Conservation (phyloP, 83 land plant genomes). For the Diphasiastrum complanatum region DNA sequence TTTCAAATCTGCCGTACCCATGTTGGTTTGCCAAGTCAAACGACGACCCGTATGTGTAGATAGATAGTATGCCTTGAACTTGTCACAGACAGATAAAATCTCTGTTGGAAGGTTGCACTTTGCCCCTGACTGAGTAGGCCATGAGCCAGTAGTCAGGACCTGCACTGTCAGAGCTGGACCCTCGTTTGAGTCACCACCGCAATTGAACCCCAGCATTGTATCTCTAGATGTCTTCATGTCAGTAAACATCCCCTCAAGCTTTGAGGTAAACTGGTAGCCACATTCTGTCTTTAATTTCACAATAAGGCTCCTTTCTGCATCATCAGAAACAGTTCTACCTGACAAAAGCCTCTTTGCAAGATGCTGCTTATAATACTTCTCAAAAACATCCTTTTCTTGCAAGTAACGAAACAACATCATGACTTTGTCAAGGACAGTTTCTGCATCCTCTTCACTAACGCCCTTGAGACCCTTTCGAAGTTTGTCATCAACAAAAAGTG, state of each 20-base stretch:
- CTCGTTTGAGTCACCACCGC: conserved; percentile 48
- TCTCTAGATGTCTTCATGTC: conserved; percentile 98
- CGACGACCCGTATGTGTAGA: conserved; percentile 93
- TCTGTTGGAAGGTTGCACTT: conserved; percentile 87
- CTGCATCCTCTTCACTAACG: conserved; percentile 91
- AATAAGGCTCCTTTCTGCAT: conserved; percentile 91
- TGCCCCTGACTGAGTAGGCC: conserved; percentile 91
- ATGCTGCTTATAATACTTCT: conserved; percentile 94
- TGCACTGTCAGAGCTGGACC: conserved; percentile 77
- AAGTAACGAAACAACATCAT: conserved; percentile 96
- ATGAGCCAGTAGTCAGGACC: conserved; percentile 91
- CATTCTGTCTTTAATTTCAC: conserved; percentile 97
- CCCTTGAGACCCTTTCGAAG: conserved; percentile 89
- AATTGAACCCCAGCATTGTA: conserved; percentile 88
- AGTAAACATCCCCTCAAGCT: conserved; percentile 97
- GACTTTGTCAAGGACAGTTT: conserved; percentile 84
- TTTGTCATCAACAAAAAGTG: conserved; percentile 93
- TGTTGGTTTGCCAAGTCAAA: conserved; percentile 92
- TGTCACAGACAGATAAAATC: conserved; percentile 73
- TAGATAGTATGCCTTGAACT: conserved; percentile 68
- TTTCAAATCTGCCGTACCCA: conserved; percentile 93
- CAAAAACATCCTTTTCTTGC: conserved; percentile 97
- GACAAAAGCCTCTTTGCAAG: conserved; percentile 90
- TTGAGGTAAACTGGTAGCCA: conserved; percentile 96
- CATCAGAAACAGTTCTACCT: conserved; percentile 93